Evolutionary conservation across 2,329 filamentous ascomycete genomes (phyloP).

Genomic region (Pseudopyrenochaeta lycopersici): DNA sequence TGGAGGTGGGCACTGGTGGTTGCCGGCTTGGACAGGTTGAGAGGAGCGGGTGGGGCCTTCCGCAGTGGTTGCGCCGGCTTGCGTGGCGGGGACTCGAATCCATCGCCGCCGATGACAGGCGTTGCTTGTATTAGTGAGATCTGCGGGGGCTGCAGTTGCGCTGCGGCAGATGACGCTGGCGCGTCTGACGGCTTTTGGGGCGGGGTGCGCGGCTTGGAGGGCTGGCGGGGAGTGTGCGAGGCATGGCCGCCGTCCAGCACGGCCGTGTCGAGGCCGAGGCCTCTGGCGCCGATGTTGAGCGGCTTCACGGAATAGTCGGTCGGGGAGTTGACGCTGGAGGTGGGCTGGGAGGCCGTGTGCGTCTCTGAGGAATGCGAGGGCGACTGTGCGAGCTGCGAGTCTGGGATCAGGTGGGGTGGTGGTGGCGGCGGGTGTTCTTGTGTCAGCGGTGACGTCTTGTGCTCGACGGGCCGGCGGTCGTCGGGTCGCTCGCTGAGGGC

Average conservation of each 20-base stretch:
- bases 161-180: constrained; percentile 15
- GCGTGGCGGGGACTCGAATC: constrained; percentile 46
- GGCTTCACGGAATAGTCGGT: constrained; percentile 46
- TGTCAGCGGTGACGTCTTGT: constrained; percentile 28
- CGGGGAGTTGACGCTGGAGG: constrained; percentile 41
- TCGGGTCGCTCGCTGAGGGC: constrained; percentile 43
- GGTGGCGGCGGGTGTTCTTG: constrained; percentile 26
- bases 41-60: constrained; percentile 84
- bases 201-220: constrained; percentile 20
- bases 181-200: constrained; percentile 14
- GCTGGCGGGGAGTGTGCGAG: constrained; percentile 17
- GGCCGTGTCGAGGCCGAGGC: constrained; percentile 33
- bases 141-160: constrained; percentile 41
- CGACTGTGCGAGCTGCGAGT: constrained; percentile 42
- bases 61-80: constrained; percentile 62
- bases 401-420: constrained; percentile 36
- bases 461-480: constrained; percentile 35
- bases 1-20: constrained; percentile 56
- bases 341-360: constrained; percentile 31
- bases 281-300: constrained; percentile 29
- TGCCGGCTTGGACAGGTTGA: constrained; percentile 70
- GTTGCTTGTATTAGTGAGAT: constrained; percentile 51
- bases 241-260: constrained; percentile 23
- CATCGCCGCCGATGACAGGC: constrained; percentile 46
- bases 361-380: constrained; percentile 39